Evolutionary conservation across 176 grass and related monocot genomes (phyloP).

Genomic region (Oryza nivara): DNA sequence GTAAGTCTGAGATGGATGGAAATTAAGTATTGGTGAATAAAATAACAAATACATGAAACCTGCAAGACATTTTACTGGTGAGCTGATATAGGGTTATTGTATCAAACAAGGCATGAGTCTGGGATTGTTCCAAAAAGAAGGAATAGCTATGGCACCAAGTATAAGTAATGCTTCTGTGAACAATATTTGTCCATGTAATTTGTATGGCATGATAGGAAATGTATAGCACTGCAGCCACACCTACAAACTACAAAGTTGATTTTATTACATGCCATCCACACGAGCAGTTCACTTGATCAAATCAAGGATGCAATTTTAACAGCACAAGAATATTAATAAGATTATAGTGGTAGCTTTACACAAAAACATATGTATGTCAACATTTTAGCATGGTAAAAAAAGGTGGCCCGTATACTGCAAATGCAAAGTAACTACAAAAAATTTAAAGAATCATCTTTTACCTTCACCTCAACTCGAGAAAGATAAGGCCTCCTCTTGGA

Average conservation of each 20-base stretch:
- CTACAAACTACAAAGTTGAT: background rate
- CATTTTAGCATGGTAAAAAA: conserved; percentile 31
- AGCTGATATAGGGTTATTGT: background rate
- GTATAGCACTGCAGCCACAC: background rate
- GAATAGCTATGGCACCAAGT: background rate
- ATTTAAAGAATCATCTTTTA: conserved; percentile 43
- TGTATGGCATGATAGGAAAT: conserved; percentile 7
- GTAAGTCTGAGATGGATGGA: conserved; percentile 10
- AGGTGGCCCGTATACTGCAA: background rate
- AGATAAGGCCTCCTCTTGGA: conserved; percentile 90
- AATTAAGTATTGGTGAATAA: conserved; percentile 11
- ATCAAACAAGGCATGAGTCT: conserved; percentile 17
- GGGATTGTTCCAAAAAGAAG: background rate
- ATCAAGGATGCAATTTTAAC: conserved; percentile 24
- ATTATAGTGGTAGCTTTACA: conserved; percentile 17
- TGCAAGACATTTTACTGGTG: conserved; percentile 2
- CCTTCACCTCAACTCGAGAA: conserved; percentile 96
- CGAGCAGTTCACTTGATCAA: background rate
- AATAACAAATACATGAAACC: background rate
- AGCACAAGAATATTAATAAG: conserved; percentile 1
- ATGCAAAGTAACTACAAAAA: conserved; percentile 26
- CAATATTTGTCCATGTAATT: conserved; percentile 23
- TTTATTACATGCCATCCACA: conserved; percentile 29
- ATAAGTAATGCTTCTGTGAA: conserved; percentile 3
- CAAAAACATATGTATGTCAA: conserved; percentile 20